Base-by-base conservation (phyloP, 306 rosid species). In the Lathyrus oleraceus region DNA sequence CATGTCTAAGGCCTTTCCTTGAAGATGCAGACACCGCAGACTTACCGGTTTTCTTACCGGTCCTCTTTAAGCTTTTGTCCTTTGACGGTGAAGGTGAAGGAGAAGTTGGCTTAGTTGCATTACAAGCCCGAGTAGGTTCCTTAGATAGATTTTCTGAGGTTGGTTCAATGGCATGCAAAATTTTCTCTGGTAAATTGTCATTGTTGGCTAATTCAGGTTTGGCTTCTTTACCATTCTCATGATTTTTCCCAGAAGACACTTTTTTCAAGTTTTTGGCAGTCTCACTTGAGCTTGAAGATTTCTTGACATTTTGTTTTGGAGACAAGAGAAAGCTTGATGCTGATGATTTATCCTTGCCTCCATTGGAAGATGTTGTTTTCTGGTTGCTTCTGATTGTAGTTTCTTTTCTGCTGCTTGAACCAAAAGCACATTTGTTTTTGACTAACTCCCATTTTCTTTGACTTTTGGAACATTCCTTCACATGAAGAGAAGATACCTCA, bases 181-280 rank as follows among this genome's bases (percentile, higher is more conserved):
- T 72, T 61, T 81, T 83, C 71, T 81, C 90, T 23, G 71, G 81
- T 56, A 72, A 39, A 54, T 72, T 81, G 70, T 72, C 85, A 60
- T 45, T 65, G 76, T 52, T 67, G 8, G 65, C 13, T 42, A 76
- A 76, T 72, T 59, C 69, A 57, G 57, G 62, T 78, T 78, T 75
- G 57, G 47, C 45, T 53, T 70, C 70, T 49, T 64, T 61, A 20
- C 28, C 71, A 27, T 71, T 49, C 36, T 64, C 72, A 48, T n/a
- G 74, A 65, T 23, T 57, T 73, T 69, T 67, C 76, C 4, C 57
- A 72, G 48, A 69, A 13, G 76, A 59, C 69, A 40, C 59, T 15
- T 23, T 25, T 64, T 7, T 68, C 53, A 68, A 61, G 54, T 65
- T 84, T 64, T 75, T 68, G 74, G 43, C 2, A 13, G 48, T 68